Conservation (phyloP, 768 basidiomycete genomes). For the Naganishia onofrii region DNA sequence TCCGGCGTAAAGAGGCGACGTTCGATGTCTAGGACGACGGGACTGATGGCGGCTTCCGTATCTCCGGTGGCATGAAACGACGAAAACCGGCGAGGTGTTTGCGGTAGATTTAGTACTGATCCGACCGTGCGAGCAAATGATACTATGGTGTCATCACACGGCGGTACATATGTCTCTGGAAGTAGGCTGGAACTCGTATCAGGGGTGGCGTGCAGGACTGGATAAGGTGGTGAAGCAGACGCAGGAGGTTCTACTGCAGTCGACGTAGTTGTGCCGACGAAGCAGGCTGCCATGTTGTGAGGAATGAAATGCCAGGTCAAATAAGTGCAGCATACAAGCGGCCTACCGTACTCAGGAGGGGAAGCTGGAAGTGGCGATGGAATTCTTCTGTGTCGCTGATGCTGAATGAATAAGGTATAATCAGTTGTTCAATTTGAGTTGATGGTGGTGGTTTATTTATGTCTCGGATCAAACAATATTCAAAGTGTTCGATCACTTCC, state of each 20-base stretch:
- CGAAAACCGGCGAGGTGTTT: not conserved
- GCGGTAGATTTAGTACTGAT: not conserved
- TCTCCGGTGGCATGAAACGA: not conserved
- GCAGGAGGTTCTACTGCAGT: not conserved
- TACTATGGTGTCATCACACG: not conserved
- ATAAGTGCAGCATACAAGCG: not conserved
- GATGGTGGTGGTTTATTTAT: not conserved
- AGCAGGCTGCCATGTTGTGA: not conserved
- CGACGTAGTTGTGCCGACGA: not conserved
- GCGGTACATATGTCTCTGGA: not conserved
- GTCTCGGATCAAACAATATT: constrained; percentile 4
- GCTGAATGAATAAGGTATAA: not conserved
- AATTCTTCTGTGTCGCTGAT: not conserved
- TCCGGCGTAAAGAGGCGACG: constrained; percentile 9
- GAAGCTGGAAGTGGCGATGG: not conserved
- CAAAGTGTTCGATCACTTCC: not conserved
- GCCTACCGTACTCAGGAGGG: not conserved
- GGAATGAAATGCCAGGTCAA: not conserved
- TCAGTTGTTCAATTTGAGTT: not conserved
- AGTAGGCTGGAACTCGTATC: not conserved
- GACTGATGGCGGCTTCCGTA: not conserved
- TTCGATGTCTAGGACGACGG: constrained; percentile 17
- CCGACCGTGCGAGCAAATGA: not conserved
- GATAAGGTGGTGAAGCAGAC: not conserved
- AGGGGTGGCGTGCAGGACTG: not conserved